Percentiles rank a stretch among this genome's conserved stretches.
Conservation (phyloP, 768 basidiomycete species). For the Albatrellus ellisii region DNA sequence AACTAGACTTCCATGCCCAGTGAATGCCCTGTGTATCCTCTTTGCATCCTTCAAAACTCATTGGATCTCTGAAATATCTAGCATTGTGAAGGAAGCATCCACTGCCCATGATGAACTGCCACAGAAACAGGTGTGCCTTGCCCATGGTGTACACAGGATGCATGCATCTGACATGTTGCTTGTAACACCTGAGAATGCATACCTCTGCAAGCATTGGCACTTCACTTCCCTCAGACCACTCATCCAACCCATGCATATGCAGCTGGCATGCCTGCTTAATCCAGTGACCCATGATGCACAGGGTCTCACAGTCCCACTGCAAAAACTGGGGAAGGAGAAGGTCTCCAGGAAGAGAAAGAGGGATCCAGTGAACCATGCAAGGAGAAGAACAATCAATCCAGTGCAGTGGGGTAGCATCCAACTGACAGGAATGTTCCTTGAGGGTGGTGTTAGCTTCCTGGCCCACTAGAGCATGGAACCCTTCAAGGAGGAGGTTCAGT, state of each 20-base stretch:
- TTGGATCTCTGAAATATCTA: slow-evolving; percentile 14
- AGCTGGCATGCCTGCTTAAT: slow-evolving; percentile 47
- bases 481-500: too few relatives aligned
- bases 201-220: slow-evolving; percentile 47
- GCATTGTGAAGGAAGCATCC: slow-evolving; percentile 18
- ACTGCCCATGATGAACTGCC: slow-evolving; percentile 22
- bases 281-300: slow-evolving; percentile 7
- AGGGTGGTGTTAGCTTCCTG: slow-evolving; percentile 9
- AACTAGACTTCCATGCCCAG: slow-evolving; percentile 58
- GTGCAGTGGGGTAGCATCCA: slow-evolving; percentile 57
- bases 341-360: slow-evolving; percentile 32
- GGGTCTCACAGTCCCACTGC: too few relatives aligned
- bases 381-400: slow-evolving; percentile 59
- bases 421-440: slow-evolving; percentile 57
- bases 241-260: slow-evolving; percentile 54
- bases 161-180: slow-evolving; percentile 53
- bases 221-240: slow-evolving; percentile 54
- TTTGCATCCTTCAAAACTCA: too few relatives aligned
- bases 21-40: too few relatives aligned
- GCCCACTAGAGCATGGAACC: too few relatives aligned
- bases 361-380: slow-evolving; percentile 42
- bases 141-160: slow-evolving; percentile 23
- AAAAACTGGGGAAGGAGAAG: too few relatives aligned
- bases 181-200: slow-evolving; percentile 44
- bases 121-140: slow-evolving; percentile 29